Evolutionary conservation across 495 filamentous ascomycete genomes (phyloP), one percentile per base, ranked within the genome.

Genomic region (Aspergillus sclerotioniger): DNA sequence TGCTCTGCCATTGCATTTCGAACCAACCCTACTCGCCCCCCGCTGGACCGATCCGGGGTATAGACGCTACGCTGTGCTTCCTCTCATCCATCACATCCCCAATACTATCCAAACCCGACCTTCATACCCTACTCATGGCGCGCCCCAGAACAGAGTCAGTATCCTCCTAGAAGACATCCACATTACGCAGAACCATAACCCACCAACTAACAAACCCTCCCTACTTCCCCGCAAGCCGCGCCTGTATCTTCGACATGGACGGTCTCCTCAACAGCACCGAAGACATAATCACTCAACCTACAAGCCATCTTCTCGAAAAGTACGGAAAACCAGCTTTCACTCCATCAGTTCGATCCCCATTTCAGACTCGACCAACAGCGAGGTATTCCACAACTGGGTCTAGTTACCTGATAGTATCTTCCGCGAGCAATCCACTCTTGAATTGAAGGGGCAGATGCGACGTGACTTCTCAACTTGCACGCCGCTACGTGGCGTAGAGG

Each of bases 211-310:
- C 25, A 25, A 5, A 25, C 2, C 25, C 25, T 44, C 8, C 6
- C 62, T 61, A 62, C 39, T 71, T 76, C 39, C 71, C 72, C 1
- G 67, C 68, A 29, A 57, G 77, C 59, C 73, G 75, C 39, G 75
- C 75, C 61, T 77, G 75, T 57, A 72, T 78, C 39, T 78, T 78
- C 59, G 76, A 77, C 59, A 63, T 77, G 45, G 76, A 78, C 44
- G 44, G 44, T 16, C 44, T 46, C 44, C 44, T 46, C n/a, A 46
- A 20, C 44, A 21, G 20, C 44, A 20, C 44, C 9, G 75, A 78
- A 65, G 75, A 75, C 60, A 71, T 78, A 43, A 66, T 69, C 54
- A 71, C 67, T 19, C 54, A 59, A 19, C 67, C 66, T 46, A 64
- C 58, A 37, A 73, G 77, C 64, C 47, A 63, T 21, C 46, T 77